Evolutionary conservation across 2,329 filamentous ascomycete genomes (phyloP), one percentile per base, ranked within the genome.

Genomic region (Arthrobotrys sphaeroides): DNA sequence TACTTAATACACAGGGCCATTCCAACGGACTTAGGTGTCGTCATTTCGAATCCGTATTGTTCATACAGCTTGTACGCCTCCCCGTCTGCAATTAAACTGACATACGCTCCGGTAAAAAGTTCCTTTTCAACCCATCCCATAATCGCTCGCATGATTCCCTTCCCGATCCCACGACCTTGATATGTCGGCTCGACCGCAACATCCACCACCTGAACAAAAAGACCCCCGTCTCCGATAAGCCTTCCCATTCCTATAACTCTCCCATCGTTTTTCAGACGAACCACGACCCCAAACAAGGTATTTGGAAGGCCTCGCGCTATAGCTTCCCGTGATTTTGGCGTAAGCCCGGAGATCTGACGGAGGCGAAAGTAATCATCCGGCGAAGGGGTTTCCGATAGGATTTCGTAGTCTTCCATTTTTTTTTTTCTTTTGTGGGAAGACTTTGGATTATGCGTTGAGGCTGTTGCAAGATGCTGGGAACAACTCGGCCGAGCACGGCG

Each of bases 41-140:
- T 70, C 28, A 62, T n/a, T 31, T 62, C 55, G 20, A 70, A 70
- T 16, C 66, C 66, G 22, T 55, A 72, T 31, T 64, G 20, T 24
- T 64, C 57, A 18, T 72, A 72, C 3, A 64, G 36, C 20, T 53
- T 57, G 22, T 65, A 72, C 2, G 67, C 67, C 33, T 72, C 47
- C 5, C 67, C 67, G 33, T 72, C 59, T 12, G 57, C 57, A 16
- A 72, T 64, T 13, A 72, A 43, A 20, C 57, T 72, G 31, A 72
- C 59, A 49, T 72, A 72, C 6, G 67, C 67, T 5, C 67, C 45
- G 1, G 57, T 1, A 9, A 51, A 60, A 45, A 72, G 47, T 2
- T 72, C 33, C 10, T 47, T 31, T 6, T 59, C 47, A 12, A 72
- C n/a, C 67, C 47, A 57, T 5, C 53, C 53, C 18, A 60, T 72